Base-by-base conservation (phyloP, 768 basidiomycete species). In the Lactifluus pinguis region DNA sequence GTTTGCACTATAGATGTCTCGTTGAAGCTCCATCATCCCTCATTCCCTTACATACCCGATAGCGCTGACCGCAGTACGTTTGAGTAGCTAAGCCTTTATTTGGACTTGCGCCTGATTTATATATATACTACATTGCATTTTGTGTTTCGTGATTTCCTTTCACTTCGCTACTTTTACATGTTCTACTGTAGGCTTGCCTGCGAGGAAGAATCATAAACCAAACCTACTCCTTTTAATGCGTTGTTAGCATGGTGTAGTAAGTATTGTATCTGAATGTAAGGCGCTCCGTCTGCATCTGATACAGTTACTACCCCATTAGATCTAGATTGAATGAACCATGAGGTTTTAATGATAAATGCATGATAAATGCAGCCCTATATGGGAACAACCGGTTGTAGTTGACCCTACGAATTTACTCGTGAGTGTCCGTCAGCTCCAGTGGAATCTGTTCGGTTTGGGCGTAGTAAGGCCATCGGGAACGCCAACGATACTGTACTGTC, bases 1-100 rank as follows among this genome's bases (percentile, higher is more conserved):
- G 61, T 71, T 76, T 60, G 63, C 63, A 61, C 70, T 83, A 61
- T 84, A 76, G 77, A 60, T 49, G 39, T 8, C 19, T 52, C 6
- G 1, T 41, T 38, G 10, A 34, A 25, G 7, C 19, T 7, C n/a
- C 15, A 4, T 34, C 32, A 45, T 19, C 44, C 4, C n/a, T 15
- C 53, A 49, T 54, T 49, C 48, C 5, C 7, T 53, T 60, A 41
- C 49, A 57, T 62, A 58, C 57, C 56, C 56, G 13, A 49, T 49
- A 41, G 39, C 14, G 39, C 38, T 41, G 60, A 48, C 17, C 55
- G 34, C 48, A 41, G 30, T 64, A 32, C 36, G 39, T 50, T 59
- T 42, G 45, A 51, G 65, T 44, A 55, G 36, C 25, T 56, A 38
- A 48, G 50, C 21, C 17, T 41, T 52, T n/a, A 19, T 54, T 57